Percentiles rank a stretch among this genome's conserved stretches.
phyloP scores from a whole-genome alignment of 2,329 filamentous ascomycete genomes.

The Cryphonectria carpinicola region DNA sequence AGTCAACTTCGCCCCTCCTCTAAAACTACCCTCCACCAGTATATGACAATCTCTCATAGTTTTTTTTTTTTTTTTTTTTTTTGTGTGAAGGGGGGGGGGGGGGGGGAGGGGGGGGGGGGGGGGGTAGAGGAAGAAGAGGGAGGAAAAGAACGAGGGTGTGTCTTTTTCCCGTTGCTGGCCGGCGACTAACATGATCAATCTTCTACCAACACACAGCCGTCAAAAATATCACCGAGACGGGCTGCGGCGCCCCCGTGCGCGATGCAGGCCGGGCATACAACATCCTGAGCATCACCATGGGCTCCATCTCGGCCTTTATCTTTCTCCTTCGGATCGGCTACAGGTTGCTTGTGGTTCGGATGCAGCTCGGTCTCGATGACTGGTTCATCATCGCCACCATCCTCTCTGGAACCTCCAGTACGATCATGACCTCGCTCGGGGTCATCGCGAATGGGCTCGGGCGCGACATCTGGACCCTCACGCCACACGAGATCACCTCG shows the following conservation, averaged over 20 bases:
- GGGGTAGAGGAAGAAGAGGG: not conserved
- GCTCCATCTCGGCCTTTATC: conserved; percentile 41
- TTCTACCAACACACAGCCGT: conserved; percentile 1
- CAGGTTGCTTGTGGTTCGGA: conserved; percentile 38
- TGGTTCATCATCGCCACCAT: conserved; percentile 38
- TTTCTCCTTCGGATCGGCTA: conserved; percentile 44
- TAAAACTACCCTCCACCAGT: no score
- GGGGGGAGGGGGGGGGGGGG: no score
- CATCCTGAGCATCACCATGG: conserved; percentile 32
- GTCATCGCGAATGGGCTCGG: conserved; percentile 43
- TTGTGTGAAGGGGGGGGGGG: no score
- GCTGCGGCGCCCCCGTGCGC: conserved; percentile 23
- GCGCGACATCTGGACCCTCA: conserved; percentile 31
- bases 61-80: not conserved
- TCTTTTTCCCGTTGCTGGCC: not conserved
- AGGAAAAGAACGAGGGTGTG: not conserved
- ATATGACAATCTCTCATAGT: no score
- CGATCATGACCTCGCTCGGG: conserved; percentile 38
- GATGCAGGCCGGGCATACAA: conserved; percentile 21
- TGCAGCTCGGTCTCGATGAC: conserved; percentile 42
- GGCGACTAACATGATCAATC: not conserved
- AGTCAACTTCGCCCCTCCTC: no score
- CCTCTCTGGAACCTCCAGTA: conserved; percentile 36
- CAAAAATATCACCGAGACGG: conserved; percentile 27
- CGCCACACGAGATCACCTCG: conserved; percentile 28